Evolutionary conservation across 805 yeast species (phyloP).

Genomic region (Candida berthetii): DNA sequence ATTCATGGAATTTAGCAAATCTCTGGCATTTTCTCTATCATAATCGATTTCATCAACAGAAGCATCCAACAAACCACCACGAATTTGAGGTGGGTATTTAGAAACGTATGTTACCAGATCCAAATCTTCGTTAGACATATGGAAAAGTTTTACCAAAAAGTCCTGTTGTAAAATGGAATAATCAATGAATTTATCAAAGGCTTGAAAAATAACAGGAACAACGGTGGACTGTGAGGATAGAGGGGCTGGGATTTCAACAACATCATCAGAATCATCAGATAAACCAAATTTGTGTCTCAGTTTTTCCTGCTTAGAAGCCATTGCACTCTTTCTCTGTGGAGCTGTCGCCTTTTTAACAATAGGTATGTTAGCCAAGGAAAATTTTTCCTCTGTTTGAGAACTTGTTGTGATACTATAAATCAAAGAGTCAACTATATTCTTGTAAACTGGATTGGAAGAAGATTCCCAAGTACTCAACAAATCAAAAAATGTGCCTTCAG

Average conservation of each 20-base stretch:
- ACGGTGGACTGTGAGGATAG: background rate
- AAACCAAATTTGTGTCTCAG: slow-evolving; percentile 16
- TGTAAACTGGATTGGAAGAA: slow-evolving; percentile 26
- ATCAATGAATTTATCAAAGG: slow-evolving; percentile 27
- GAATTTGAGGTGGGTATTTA: slow-evolving; percentile 22
- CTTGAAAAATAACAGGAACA: slow-evolving; percentile 4
- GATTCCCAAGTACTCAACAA: slow-evolving; percentile 36
- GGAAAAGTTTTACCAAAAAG: slow-evolving; percentile 35
- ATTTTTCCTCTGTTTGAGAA: slow-evolving; percentile 8
- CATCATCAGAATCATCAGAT: slow-evolving; percentile 2
- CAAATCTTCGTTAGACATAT: slow-evolving; percentile 26
- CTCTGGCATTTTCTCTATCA: slow-evolving; percentile 41
- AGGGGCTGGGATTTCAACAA: slow-evolving; percentile 3
- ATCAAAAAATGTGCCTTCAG: slow-evolving; percentile 37
- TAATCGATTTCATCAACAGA: slow-evolving; percentile 32
- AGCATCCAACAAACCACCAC: slow-evolving; percentile 25
- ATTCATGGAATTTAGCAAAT: slow-evolving; percentile 37
- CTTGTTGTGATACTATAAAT: slow-evolving; percentile 19
- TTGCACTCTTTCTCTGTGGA: slow-evolving; percentile 3
- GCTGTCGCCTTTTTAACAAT: slow-evolving; percentile 4
- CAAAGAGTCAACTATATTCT: slow-evolving; percentile 22
- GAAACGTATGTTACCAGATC: slow-evolving; percentile 26
- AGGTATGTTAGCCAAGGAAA: slow-evolving; percentile 10
- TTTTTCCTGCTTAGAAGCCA: slow-evolving; percentile 6
- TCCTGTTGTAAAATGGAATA: slow-evolving; percentile 31